These are phyloP conservation scores for Fusarium veterinarium DNA, from an alignment of 2,329 filamentous ascomycete genomes.

Conservation along the genomic window DNA sequence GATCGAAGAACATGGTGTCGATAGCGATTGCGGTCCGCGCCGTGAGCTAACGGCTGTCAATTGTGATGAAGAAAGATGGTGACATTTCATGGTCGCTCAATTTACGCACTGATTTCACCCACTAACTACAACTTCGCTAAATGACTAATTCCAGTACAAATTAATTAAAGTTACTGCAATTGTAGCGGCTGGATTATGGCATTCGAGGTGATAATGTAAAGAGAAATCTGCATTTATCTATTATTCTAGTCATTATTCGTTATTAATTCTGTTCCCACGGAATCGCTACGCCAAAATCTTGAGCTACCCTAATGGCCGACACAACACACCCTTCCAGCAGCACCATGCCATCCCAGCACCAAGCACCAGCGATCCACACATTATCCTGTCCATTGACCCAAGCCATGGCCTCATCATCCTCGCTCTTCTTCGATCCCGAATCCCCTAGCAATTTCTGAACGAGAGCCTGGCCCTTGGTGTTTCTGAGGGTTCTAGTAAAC, in stretches of 20 bases:
- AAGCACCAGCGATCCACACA: constrained; percentile 67
- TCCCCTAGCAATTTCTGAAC: constrained; percentile 59
- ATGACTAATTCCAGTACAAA: constrained; percentile 3
- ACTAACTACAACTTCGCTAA: constrained; percentile 5
- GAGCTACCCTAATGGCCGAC: constrained; percentile 67
- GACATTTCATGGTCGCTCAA: not conserved
- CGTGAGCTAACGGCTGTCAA: not conserved
- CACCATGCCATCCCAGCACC: constrained; percentile 75
- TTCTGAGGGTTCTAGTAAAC: constrained; percentile 66
- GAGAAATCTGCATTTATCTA: not conserved
- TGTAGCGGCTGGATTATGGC: constrained; percentile 3
- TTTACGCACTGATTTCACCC: not conserved
- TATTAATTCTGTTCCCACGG: constrained; percentile 48
- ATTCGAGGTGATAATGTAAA: not conserved
- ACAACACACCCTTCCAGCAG: constrained; percentile 70
- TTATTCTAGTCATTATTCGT: constrained; percentile 4
- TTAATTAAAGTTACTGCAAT: not conserved
- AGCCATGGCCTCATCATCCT: constrained; percentile 36
- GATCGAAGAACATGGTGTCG: not conserved
- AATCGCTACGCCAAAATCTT: constrained; percentile 60
- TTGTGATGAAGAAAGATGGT: not conserved
- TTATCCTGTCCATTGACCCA: constrained; percentile 66
- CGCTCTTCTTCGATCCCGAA: constrained; percentile 10
- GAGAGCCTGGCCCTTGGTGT: constrained; percentile 57
- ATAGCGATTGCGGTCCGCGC: not conserved